phyloP scores from a whole-genome alignment of 352 stramenopile genomes.

The Phytophthora tubulina region DNA sequence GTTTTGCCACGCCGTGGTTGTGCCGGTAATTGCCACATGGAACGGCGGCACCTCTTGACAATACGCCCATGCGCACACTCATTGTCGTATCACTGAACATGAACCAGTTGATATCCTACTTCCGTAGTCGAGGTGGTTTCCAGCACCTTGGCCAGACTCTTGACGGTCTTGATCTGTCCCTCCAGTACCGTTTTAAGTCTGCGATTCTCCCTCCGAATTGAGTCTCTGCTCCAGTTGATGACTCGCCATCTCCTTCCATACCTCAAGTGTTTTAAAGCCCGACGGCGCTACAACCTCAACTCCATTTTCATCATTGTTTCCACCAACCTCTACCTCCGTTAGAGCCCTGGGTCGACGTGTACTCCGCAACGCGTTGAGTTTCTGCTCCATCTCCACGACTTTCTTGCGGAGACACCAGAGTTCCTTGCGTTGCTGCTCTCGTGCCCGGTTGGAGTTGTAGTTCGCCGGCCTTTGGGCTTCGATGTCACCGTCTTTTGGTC shows the following conservation, averaged over 20 bases:
- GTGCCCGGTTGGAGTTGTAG: slow-evolving; percentile 51
- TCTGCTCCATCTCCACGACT: slow-evolving; percentile 50
- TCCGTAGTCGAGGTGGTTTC: slow-evolving; percentile 41
- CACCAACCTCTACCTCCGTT: background rate
- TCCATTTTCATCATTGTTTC: background rate
- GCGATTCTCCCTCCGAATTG: slow-evolving; percentile 68
- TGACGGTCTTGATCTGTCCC: slow-evolving; percentile 70
- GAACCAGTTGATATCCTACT: slow-evolving; percentile 7
- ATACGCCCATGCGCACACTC: slow-evolving; percentile 56
- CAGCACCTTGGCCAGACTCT: slow-evolving; percentile 57
- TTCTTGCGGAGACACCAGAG: slow-evolving; percentile 57
- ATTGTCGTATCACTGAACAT: slow-evolving; percentile 51
- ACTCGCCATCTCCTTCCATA: slow-evolving; percentile 56
- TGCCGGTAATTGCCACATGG: slow-evolving; percentile 39
- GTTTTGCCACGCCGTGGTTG: slow-evolving; percentile 51
- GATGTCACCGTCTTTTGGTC: slow-evolving; percentile 1
- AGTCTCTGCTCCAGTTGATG: slow-evolving; percentile 54
- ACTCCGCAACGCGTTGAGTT: slow-evolving; percentile 43
- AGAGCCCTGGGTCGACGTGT: slow-evolving; percentile 2
- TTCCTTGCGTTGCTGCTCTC: slow-evolving; percentile 52
- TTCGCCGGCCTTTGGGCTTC: slow-evolving; percentile 34
- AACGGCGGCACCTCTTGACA: slow-evolving; percentile 62
- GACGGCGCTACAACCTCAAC: background rate
- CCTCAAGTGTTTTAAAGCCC: slow-evolving; percentile 15
- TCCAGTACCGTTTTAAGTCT: slow-evolving; percentile 62